Evolutionary conservation across 2,329 filamentous ascomycete genomes (phyloP).

Genomic region (Fusarium liriodendri): DNA sequence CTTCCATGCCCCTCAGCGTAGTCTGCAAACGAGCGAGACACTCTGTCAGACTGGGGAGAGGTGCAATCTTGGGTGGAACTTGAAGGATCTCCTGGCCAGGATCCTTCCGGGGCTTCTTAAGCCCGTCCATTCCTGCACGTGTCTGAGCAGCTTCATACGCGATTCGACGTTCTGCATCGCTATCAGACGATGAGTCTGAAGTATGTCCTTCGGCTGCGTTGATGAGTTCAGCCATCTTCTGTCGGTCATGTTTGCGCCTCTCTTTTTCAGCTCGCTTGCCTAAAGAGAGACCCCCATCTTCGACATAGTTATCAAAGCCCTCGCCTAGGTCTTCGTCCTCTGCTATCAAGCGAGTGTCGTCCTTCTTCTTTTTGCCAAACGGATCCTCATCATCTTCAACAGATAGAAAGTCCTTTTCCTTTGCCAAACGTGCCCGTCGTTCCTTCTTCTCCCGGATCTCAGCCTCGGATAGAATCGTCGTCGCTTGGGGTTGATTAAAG

Average conservation of each 20-base stretch:
- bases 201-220: slow-evolving; percentile 77
- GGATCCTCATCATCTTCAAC: slow-evolving; percentile 69
- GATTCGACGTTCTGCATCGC: slow-evolving; percentile 76
- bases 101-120: slow-evolving; percentile 59
- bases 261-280: slow-evolving; percentile 84
- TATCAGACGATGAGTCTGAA: slow-evolving; percentile 74
- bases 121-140: slow-evolving; percentile 83
- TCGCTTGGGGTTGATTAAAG: slow-evolving; percentile 45
- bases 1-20: slow-evolving; percentile 72
- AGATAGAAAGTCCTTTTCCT: slow-evolving; percentile 75
- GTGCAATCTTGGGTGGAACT: slow-evolving; percentile 79
- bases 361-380: slow-evolving; percentile 65
- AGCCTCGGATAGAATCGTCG: slow-evolving; percentile 79
- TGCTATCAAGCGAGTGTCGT: slow-evolving; percentile 78
- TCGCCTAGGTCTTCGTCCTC: slow-evolving; percentile 95
- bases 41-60: slow-evolving; percentile 78
- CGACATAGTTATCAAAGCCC: slow-evolving; percentile 91
- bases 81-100: slow-evolving; percentile 57
- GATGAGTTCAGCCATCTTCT: slow-evolving; percentile 87
- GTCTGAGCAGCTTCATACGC: slow-evolving; percentile 92
- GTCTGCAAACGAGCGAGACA: slow-evolving; percentile 73
- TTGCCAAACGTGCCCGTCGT: slow-evolving; percentile 81
- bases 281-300: slow-evolving; percentile 83
- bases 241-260: slow-evolving; percentile 71
- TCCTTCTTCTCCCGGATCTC: slow-evolving; percentile 94